Evolutionary conservation across 352 stramenopile genomes (phyloP).

Genomic region (Phytopythium kandeliae): DNA sequence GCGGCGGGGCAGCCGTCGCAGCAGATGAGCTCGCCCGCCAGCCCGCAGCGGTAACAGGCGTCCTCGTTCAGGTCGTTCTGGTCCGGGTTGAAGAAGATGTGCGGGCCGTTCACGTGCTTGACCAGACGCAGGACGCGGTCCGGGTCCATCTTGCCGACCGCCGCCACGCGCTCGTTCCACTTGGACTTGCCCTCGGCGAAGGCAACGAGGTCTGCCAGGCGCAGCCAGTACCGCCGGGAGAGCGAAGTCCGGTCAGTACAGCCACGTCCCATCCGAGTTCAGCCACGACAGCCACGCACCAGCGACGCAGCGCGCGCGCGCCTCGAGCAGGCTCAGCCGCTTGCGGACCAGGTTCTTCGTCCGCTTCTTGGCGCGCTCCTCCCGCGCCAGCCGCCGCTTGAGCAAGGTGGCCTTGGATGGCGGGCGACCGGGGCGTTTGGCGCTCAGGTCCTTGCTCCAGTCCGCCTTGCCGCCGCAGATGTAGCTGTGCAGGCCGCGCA

Average conservation of each 20-base stretch:
- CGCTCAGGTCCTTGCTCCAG: constrained; percentile 40
- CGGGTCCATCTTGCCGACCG: constrained; percentile 37
- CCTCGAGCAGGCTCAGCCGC: constrained; percentile 52
- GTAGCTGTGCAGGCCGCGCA: constrained; percentile 50
- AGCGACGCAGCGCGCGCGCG: constrained; percentile 32
- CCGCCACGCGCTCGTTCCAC: constrained; percentile 59
- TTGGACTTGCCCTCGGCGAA: constrained; percentile 63
- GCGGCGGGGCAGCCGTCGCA: constrained; percentile 74
- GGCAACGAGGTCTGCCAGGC: constrained; percentile 32
- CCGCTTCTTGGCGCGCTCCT: constrained; percentile 6
- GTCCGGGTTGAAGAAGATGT: constrained; percentile 55
- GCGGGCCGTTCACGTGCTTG: constrained; percentile 52
- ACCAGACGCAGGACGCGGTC: constrained; percentile 69
- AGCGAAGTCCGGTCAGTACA: background rate
- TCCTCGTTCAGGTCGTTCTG: constrained; percentile 80
- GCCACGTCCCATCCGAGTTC: background rate
- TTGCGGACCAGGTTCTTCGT: constrained; percentile 23
- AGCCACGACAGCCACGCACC: too few relatives aligned
- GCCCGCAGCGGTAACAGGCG: constrained; percentile 64
- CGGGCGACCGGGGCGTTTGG: constrained; percentile 11
- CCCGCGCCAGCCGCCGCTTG: constrained; percentile 8
- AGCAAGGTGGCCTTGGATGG: constrained; percentile 5
- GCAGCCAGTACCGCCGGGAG: too few relatives aligned
- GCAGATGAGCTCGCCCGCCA: constrained; percentile 71
- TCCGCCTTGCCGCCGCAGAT: constrained; percentile 59